Percentiles rank a stretch among this genome's conserved stretches.
These are phyloP conservation scores for Globisporangium perplexum DNA, from an alignment of 352 stramenopile species.

Conservation along the genomic window DNA sequence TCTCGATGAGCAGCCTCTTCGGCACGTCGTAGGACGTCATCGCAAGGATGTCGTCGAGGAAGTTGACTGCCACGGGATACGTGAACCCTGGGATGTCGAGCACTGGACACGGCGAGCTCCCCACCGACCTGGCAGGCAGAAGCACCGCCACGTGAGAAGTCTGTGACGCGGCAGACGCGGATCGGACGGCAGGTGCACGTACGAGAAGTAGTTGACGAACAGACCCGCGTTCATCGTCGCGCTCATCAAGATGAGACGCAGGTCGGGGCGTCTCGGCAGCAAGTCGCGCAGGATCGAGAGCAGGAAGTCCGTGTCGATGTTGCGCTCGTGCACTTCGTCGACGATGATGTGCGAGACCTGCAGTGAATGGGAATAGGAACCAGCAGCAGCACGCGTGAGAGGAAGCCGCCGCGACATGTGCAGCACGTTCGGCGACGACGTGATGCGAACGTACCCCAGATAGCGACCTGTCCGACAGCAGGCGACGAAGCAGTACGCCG, in stretches of 20 bases:
- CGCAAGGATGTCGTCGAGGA: constrained; percentile 69
- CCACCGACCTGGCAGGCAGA: constrained; percentile 5
- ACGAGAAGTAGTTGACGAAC: constrained; percentile 86
- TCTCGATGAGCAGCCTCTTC: constrained; percentile 44
- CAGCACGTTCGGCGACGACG: background rate
- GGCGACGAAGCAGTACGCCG: constrained; percentile 90
- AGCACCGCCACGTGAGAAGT: background rate
- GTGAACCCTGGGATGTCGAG: constrained; percentile 85
- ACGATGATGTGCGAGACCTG: constrained; percentile 96
- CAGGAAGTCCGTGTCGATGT: constrained; percentile 96
- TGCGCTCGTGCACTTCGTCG: constrained; percentile 98
- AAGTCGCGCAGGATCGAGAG: constrained; percentile 89
- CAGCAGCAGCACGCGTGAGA: too few species aligned
- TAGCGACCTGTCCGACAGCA: constrained; percentile 88
- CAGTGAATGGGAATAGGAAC: background rate
- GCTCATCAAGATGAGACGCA: constrained; percentile 95
- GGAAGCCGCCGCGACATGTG: too few species aligned
- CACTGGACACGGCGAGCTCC: constrained; percentile 43
- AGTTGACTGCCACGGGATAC: constrained; percentile 73
- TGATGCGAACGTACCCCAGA: constrained; percentile 45
- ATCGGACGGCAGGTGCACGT: constrained; percentile 9
- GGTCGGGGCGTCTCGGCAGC: constrained; percentile 57
- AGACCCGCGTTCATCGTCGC: constrained; percentile 93
- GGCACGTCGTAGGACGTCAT: constrained; percentile 60
- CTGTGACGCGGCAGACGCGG: background rate